phyloP scores from a whole-genome alignment of 2,329 filamentous ascomycete genomes.

The Fusarium lyarnte region DNA sequence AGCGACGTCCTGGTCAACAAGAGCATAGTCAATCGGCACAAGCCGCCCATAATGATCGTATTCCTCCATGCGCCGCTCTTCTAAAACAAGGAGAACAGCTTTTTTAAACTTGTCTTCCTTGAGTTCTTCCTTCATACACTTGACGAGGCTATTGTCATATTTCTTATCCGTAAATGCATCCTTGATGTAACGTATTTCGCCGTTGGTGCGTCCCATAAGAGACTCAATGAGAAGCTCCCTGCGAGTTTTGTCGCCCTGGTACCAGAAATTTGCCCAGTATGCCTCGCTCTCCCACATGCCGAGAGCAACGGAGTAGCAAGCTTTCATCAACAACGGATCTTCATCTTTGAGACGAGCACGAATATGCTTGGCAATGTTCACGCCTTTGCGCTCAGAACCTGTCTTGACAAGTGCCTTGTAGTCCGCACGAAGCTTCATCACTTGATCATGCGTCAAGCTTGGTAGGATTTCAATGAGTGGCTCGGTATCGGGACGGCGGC shows the following conservation, averaged over 20 bases:
- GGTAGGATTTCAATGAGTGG: slow-evolving; percentile 87
- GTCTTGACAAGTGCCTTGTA: slow-evolving; percentile 93
- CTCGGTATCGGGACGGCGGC: slow-evolving; percentile 71
- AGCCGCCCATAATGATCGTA: slow-evolving; percentile 70
- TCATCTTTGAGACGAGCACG: slow-evolving; percentile 79
- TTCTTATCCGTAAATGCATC: slow-evolving; percentile 90
- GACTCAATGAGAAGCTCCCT: slow-evolving; percentile 92
- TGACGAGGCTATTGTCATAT: slow-evolving; percentile 80
- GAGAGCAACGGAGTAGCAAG: slow-evolving; percentile 87
- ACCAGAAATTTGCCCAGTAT: slow-evolving; percentile 99
- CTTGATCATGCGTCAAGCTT: slow-evolving; percentile 83
- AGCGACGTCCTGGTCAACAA: slow-evolving; percentile 77
- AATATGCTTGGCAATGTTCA: slow-evolving; percentile 88
- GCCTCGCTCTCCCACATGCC: slow-evolving; percentile 93
- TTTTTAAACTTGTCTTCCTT: slow-evolving; percentile 97
- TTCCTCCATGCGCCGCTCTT: slow-evolving; percentile 86
- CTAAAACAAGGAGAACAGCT: slow-evolving; percentile 83
- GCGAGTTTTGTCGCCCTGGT: slow-evolving; percentile 85
- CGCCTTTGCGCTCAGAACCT: slow-evolving; percentile 75
- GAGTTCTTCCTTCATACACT: slow-evolving; percentile 91
- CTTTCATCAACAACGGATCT: slow-evolving; percentile 83
- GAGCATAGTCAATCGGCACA: slow-evolving; percentile 64
- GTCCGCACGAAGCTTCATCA: slow-evolving; percentile 84
- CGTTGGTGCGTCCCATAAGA: slow-evolving; percentile 88
- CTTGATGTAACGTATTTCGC: slow-evolving; percentile 89